Evolutionary conservation across 169 alveolate species (phyloP), one percentile per base, ranked within the genome.

Genomic region (Plasmodium billcollinsi): DNA sequence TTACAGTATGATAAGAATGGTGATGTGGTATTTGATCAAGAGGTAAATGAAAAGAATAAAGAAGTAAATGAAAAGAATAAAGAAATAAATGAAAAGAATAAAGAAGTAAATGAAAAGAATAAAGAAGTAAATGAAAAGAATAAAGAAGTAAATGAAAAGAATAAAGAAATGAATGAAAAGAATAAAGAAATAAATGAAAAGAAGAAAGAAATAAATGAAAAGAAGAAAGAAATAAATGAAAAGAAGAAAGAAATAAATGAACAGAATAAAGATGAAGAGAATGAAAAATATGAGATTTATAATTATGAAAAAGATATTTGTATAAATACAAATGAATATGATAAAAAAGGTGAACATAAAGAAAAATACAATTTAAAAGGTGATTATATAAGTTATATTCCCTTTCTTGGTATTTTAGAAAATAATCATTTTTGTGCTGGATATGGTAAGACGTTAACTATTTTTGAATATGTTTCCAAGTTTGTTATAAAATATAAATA

Each of bases 341-440:
- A n/a, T 2, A 58, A 11, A 21, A 18, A 58, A 70, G 4, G 45
- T 12, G 12, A 26, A 2, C 0, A 39, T 39, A 11, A 39, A 5
- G 9, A 39, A 5, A 39, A 39, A 39, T 39, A 8, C 18, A 1
- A 12, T 12, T 20, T 20, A 24, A 45, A n/a, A 4, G 7, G 15
- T 18, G 12, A 54, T n/a, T 56, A 12, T 14, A 12, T 21, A 4
- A 8, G 43, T 15, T 24, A 33, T 45, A 69, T 66, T 3, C 90
- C 90, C 3, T 69, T 80, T 21, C 11, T 80, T 18, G 69, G 74
- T 11, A n/a, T 59, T 12, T 66, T 80, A 12, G 56, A 66, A 69
- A 73, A 80, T 5, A 80, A 67, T 50, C n/a, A 29, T 2, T 80
- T 69, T 9, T 80, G 90, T 50, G 21, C 43, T n/a, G 66, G 59